A percentile compares a stretch with the other conserved stretches of the same genome.
These are phyloP conservation scores for Diplosphaera chodatii DNA, from an alignment of 139 green algal genomes.

Conservation along the genomic window DNA sequence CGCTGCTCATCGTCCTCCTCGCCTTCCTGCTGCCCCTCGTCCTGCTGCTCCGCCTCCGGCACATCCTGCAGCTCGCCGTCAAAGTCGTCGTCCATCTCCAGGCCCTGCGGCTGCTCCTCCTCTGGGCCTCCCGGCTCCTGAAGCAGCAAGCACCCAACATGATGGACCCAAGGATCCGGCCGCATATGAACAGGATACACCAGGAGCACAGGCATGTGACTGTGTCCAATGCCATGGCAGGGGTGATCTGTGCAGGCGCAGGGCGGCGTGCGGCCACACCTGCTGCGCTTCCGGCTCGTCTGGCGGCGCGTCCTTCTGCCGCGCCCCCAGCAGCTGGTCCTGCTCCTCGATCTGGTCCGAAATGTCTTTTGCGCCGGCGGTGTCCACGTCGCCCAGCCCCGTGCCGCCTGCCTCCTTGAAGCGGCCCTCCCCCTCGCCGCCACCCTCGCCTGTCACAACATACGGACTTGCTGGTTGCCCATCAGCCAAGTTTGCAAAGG, in stretches of 20 bases:
- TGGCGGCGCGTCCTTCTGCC: conserved; percentile 43
- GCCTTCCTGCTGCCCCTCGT: conserved; percentile 50
- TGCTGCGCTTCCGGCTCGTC: conserved; percentile 21
- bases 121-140: conserved; percentile 24
- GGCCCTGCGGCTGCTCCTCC: conserved; percentile 57
- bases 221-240: too few relatives aligned
- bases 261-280: conserved; percentile 33
- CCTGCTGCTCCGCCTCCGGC: conserved; percentile 39
- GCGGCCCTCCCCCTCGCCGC: conserved; percentile 35
- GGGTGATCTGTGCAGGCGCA: too few relatives aligned
- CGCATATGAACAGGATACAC: too few relatives aligned
- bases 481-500: too few relatives aligned
- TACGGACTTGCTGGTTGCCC: too few relatives aligned
- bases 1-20: conserved; percentile 48
- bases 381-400: conserved; percentile 61
- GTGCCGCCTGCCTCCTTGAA: conserved; percentile 54
- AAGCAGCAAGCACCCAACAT: conserved; percentile 5
- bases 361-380: too few relatives aligned
- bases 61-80: conserved; percentile 79
- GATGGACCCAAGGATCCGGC: too few relatives aligned
- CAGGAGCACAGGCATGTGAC: too few relatives aligned
- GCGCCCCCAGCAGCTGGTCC: conserved; percentile 88
- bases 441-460: too few relatives aligned
- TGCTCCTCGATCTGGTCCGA: conserved; percentile 90
- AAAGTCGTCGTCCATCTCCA: conserved; percentile 99